Conservation (phyloP, 2,329 filamentous ascomycete genomes). For the Diaporthe ampelina region DNA sequence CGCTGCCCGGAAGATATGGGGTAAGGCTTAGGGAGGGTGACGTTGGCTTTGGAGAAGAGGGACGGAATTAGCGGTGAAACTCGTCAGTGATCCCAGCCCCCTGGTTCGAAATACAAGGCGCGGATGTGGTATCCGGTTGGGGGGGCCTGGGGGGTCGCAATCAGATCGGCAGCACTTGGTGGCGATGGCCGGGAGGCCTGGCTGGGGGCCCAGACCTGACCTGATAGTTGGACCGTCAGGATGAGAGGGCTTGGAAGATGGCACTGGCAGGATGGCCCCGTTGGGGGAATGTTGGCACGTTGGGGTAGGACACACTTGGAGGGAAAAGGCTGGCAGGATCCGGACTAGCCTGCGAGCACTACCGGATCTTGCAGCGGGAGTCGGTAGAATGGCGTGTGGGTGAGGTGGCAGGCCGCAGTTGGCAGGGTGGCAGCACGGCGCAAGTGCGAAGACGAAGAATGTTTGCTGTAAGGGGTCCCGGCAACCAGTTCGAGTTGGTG, state of each 20-base stretch:
- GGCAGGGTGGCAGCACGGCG: constrained; percentile 7
- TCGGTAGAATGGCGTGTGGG: not conserved
- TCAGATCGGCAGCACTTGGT: constrained; percentile 15
- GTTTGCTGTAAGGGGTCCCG: constrained; percentile 11
- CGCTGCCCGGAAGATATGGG: constrained; percentile 11
- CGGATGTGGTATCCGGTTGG: constrained; percentile 27
- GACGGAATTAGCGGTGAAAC: constrained; percentile 34
- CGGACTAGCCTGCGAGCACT: constrained; percentile 23
- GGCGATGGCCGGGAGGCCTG: constrained; percentile 18
- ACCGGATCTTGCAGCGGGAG: constrained; percentile 34
- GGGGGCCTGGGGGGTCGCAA: not conserved
- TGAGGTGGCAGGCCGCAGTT: constrained; percentile 12
- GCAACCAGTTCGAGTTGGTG: constrained; percentile 19
- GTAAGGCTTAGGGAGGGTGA: constrained; percentile 22
- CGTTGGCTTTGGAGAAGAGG: constrained; percentile 22
- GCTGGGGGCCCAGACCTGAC: not conserved
- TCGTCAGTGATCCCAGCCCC: constrained; percentile 27
- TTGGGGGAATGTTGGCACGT: constrained; percentile 8
- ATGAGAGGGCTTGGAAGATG: not conserved
- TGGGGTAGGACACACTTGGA: not conserved
- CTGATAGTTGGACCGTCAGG: constrained; percentile 9
- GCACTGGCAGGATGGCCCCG: not conserved
- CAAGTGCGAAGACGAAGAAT: not conserved
- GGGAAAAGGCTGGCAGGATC: not conserved
- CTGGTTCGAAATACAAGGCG: constrained; percentile 2